Percentiles rank a stretch among this genome's conserved stretches.
Conservation (phyloP, 2,329 filamentous ascomycete genomes). For the Cladosporium oxysporum region DNA sequence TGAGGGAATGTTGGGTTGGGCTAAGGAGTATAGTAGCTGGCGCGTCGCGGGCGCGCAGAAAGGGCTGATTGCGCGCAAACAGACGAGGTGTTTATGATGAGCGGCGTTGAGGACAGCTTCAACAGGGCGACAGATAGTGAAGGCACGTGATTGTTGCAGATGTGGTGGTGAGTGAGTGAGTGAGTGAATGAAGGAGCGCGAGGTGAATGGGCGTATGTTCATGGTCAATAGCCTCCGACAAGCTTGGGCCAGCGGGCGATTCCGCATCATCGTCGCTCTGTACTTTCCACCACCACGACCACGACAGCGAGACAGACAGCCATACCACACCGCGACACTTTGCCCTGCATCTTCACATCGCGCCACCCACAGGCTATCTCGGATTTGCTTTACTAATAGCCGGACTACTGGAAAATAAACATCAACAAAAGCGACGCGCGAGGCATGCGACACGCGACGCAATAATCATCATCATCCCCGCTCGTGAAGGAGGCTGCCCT, state of each 20-base stretch:
- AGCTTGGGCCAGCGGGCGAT: not conserved
- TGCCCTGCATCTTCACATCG: not conserved
- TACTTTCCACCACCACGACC: not conserved
- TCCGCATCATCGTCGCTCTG: not conserved
- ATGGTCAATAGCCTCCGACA: not conserved
- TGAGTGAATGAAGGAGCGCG: not conserved
- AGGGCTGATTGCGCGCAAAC: not conserved
- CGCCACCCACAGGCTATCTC: not conserved
- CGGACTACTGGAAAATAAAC: not conserved
- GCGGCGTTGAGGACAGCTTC: not conserved
- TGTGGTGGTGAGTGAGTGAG: not conserved
- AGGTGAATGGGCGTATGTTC: not conserved
- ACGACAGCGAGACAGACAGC: not conserved
- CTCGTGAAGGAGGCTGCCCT: constrained; percentile 12
- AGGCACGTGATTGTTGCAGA: not conserved
- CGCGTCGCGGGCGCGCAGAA: constrained; percentile 10
- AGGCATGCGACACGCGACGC: constrained; percentile 19
- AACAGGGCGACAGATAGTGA: not conserved
- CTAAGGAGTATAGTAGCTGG: not conserved
- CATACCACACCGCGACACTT: not conserved
- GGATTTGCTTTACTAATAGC: not conserved
- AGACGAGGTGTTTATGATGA: not conserved
- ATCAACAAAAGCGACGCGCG: not conserved
- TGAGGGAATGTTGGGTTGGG: not conserved
- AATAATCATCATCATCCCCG: not conserved